A percentile compares a stretch with the other conserved stretches of the same genome.
Evolutionary conservation across 169 alveolate species (phyloP).

Genomic region (Theileria sp.): DNA sequence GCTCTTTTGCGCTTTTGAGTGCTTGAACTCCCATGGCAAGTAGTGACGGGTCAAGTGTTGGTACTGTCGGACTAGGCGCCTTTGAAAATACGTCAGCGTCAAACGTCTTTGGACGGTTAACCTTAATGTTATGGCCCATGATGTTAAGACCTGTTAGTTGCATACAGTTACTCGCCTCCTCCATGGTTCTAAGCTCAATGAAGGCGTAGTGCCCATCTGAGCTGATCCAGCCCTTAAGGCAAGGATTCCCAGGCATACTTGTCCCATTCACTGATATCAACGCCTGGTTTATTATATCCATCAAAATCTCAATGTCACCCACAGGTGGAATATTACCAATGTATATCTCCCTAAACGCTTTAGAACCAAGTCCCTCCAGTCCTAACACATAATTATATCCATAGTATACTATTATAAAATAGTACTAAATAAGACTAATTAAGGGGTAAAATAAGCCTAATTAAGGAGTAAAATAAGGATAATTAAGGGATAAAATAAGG

Average conservation of each 20-base stretch:
- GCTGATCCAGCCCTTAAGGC: slow-evolving; percentile 90
- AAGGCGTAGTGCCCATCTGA: slow-evolving; percentile 93
- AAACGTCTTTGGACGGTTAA: slow-evolving; percentile 55
- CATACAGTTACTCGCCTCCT: slow-evolving; percentile 88
- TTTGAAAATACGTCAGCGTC: slow-evolving; percentile 50
- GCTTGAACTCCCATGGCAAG: slow-evolving; percentile 66
- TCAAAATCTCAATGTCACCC: slow-evolving; percentile 71
- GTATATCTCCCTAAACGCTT: slow-evolving; percentile 77
- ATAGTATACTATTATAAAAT: no score
- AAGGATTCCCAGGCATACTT: slow-evolving; percentile 77
- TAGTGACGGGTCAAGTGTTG: slow-evolving; percentile 63
- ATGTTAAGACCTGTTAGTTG: slow-evolving; percentile 77
- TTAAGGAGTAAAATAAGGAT: no score
- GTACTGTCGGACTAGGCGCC: slow-evolving; percentile 67
- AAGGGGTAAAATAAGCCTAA: no score
- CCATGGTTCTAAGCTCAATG: slow-evolving; percentile 92
- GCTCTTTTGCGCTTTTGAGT: slow-evolving; percentile 57
- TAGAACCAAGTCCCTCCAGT: slow-evolving; percentile 45
- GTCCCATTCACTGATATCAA: slow-evolving; percentile 74
- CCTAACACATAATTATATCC: neutral
- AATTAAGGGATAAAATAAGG: no score
- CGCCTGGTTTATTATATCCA: slow-evolving; percentile 81
- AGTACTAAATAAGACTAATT: no score
- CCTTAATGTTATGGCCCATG: slow-evolving; percentile 35
- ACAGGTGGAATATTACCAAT: slow-evolving; percentile 83